Evolutionary conservation across 2,329 filamentous ascomycete species (phyloP), one percentile per base, ranked within the genome.

Genomic region (Hypoxylon sp.): DNA sequence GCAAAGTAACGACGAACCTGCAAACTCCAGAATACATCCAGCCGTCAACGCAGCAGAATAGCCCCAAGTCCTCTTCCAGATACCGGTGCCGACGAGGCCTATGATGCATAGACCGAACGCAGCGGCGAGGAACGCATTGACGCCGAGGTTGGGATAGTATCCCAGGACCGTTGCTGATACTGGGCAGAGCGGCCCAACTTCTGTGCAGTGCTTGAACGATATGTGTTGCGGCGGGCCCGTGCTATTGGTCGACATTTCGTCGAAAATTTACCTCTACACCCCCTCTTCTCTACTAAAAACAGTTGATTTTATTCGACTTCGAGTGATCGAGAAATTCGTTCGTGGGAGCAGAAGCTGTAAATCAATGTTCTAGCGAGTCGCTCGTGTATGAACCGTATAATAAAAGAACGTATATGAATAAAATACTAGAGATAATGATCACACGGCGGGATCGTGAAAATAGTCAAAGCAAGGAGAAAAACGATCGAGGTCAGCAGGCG

Each of bases 61-160:
- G 0, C 84, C 83, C 85, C 86, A 89, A 10, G 86, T 89, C 73
- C 80, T 82, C 73, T 85, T 84, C 78, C 82, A 82, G 13, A 85
- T 72, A 4, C 86, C 86, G 8, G 84, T 69, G 39, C 72, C 75
- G 17, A 85, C 51, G 27, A 86, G 80, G 8, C 75, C 78, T 29
- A 87, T 50, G 7, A 81, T 73, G 6, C 81, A 79, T 2, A 85
- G 42, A 6, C 80, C 85, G 65, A 88, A 89, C 19, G 79, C 81
- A 56, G 82, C 77, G 46, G 83, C 79, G 75, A 87, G 86, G 74
- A 89, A 85, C 71, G 83, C 80, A 75, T 88, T 87, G 70, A 86
- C 83, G 52, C 84, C 83, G n/a, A 83, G 74, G 72, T 86, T 88
- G 6, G 88, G 88, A 35, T 82, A 81, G 78, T 89, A 89, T 52